Conservation (phyloP, 2,329 filamentous ascomycete species). For the Grosmannia huntii region DNA sequence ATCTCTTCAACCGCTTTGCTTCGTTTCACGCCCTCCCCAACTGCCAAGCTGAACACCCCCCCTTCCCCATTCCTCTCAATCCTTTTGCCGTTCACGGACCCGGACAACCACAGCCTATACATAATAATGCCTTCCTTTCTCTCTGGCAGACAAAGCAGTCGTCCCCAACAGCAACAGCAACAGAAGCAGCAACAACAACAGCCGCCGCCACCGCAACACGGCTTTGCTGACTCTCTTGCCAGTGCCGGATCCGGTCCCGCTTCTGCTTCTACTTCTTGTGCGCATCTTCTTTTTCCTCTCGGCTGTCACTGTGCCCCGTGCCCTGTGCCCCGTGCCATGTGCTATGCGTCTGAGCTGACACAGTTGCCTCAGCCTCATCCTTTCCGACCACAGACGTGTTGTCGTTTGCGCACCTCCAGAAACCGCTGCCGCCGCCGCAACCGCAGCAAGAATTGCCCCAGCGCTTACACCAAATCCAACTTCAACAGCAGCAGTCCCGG, state of each 20-base stretch:
- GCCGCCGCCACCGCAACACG: conserved; percentile 20
- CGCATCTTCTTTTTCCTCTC: neutral
- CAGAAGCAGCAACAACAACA: conserved; percentile 10
- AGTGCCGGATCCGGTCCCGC: conserved; percentile 9
- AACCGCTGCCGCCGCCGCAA: conserved; percentile 3
- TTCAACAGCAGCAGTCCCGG: conserved; percentile 15
- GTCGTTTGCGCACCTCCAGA: conserved; percentile 6
- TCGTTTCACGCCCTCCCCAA: neutral
- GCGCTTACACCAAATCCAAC: conserved; percentile 16
- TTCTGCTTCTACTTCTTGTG: conserved; percentile 1
- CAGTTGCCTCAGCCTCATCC: conserved; percentile 4
- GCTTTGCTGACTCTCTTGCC: conserved; percentile 32
- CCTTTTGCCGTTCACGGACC: conserved; percentile 2
- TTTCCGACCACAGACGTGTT: conserved; percentile 8
- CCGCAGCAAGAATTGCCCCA: conserved; percentile 14
- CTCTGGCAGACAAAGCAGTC: conserved; percentile 42
- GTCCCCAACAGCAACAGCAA: conserved; percentile 33
- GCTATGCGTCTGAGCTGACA: neutral
- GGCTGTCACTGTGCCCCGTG: neutral
- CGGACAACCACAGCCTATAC: conserved; percentile 2
- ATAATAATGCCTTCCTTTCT: conserved; percentile 40
- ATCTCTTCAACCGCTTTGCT: neutral
- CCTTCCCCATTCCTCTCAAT: neutral
- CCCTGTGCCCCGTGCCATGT: neutral
- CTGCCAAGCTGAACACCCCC: neutral